phyloP scores from a whole-genome alignment of 306 rosid species.

The Rosa multiflora region DNA sequence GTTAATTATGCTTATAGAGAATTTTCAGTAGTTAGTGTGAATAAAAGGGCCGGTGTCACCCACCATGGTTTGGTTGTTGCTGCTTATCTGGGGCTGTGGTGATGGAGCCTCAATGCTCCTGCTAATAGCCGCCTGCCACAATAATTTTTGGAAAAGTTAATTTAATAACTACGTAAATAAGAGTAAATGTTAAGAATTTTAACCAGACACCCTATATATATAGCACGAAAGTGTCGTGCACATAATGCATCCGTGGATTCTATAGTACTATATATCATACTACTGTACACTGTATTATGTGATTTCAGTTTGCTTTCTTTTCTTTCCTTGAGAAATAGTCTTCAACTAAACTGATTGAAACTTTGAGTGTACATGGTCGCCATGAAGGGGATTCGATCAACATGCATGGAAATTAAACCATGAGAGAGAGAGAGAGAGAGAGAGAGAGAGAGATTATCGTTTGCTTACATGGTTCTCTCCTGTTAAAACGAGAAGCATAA shows the following conservation, averaged over 20 bases:
- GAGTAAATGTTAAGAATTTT: no score
- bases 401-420: background rate
- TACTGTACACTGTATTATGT: no score
- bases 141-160: background rate
- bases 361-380: background rate
- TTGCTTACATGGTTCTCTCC: slow-evolving; percentile 47
- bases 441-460: slow-evolving; percentile 9
- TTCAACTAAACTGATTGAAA: background rate
- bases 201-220: no score
- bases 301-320: background rate
- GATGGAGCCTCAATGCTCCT: slow-evolving; percentile 39
- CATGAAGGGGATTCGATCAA: background rate
- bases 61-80: slow-evolving; percentile 37
- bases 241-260: no score
- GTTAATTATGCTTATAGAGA: background rate
- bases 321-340: background rate
- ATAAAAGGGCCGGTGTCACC: background rate
- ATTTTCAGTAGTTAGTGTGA: no score
- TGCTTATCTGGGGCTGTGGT: slow-evolving; percentile 44
- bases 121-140: background rate
- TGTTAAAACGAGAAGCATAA: slow-evolving; percentile 28
- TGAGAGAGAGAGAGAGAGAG: background rate
- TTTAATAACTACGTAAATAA: no score
- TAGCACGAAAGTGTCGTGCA: no score
- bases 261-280: no score